Conservation (phyloP, 2,329 filamentous ascomycete species). For the Exophiala dermatitidis region DNA sequence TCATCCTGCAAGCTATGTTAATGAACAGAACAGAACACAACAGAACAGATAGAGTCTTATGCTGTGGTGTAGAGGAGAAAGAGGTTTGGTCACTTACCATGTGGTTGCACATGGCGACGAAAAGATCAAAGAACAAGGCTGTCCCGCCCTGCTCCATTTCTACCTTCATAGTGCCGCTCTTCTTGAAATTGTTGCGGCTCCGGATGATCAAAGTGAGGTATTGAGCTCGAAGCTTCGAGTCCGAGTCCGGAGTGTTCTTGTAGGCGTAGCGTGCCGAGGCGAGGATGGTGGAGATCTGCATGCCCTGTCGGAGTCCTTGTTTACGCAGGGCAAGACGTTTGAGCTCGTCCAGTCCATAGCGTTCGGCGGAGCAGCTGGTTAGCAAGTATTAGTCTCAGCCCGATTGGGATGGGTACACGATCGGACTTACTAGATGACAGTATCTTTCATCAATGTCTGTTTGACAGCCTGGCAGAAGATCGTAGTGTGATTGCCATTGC, state of each 20-base stretch:
- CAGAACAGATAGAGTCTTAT: constrained; percentile 45
- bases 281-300: constrained; percentile 77
- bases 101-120: constrained; percentile 87
- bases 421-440: constrained; percentile 63
- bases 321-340: constrained; percentile 80
- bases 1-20: constrained; percentile 25
- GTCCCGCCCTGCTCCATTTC: constrained; percentile 80
- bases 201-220: constrained; percentile 90
- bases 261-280: constrained; percentile 86
- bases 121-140: constrained; percentile 85
- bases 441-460: constrained; percentile 73
- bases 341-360: constrained; percentile 74
- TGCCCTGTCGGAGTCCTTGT: constrained; percentile 78
- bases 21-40: background rate
- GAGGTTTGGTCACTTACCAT: constrained; percentile 52
- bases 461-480: constrained; percentile 61
- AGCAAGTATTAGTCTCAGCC: constrained; percentile 17
- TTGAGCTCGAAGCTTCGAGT: constrained; percentile 84
- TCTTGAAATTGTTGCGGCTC: constrained; percentile 79
- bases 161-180: constrained; percentile 89
- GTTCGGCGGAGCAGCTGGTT: constrained; percentile 67
- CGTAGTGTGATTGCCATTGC: constrained; percentile 48
- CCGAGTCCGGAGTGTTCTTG: constrained; percentile 76
- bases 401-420: background rate
- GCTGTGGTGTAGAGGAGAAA: constrained; percentile 27